Conservation (phyloP, 2,329 filamentous ascomycete genomes). For the Colletotrichum gigasporum region DNA sequence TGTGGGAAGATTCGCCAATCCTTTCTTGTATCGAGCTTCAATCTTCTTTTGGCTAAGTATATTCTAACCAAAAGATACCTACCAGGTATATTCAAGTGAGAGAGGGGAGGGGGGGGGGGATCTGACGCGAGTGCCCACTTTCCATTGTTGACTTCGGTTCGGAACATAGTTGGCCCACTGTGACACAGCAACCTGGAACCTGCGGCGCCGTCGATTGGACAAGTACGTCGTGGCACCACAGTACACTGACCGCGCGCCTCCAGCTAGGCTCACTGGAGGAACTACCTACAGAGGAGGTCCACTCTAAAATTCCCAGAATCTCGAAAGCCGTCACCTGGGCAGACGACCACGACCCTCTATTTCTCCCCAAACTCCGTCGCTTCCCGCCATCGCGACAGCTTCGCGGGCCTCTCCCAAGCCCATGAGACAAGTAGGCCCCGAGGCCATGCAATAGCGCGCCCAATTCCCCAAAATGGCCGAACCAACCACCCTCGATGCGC, state of each 20-base stretch:
- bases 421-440: conserved; percentile 22
- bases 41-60: too few relatives aligned
- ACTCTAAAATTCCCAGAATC: conserved; percentile 33
- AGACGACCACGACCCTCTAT: conserved; percentile 14
- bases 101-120: neutral
- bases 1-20: too few relatives aligned
- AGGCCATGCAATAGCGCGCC: conserved; percentile 57
- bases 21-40: too few relatives aligned
- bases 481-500: conserved; percentile 75
- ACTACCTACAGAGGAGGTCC: conserved; percentile 9
- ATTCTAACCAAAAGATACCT: too few relatives aligned
- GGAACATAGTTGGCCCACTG: conserved; percentile 5
- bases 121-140: neutral
- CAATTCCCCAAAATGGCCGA: conserved; percentile 71
- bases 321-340: conserved; percentile 20
- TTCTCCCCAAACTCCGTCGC: conserved; percentile 4
- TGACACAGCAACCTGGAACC: conserved; percentile 17
- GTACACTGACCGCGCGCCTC: neutral
- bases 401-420: conserved; percentile 21
- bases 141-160: conserved; percentile 21
- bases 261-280: neutral
- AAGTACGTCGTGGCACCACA: neutral
- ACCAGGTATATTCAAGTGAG: neutral
- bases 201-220: conserved; percentile 10
- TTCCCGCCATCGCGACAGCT: conserved; percentile 23